Evolutionary conservation across 2,329 filamentous ascomycete genomes (phyloP), one percentile per base, ranked within the genome.

Genomic region (Aspergillus texensis): DNA sequence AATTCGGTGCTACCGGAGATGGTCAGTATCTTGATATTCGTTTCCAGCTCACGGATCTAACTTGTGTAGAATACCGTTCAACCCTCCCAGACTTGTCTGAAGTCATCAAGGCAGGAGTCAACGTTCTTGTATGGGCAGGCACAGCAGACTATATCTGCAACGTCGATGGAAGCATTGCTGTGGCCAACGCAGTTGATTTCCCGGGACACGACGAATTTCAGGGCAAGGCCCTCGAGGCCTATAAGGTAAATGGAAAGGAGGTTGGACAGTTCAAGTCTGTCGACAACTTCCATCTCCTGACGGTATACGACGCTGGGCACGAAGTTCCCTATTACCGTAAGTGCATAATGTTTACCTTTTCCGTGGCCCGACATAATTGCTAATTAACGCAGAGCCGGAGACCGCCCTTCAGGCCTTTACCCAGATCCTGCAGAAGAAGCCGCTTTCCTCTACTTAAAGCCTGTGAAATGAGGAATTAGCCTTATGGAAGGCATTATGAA

Each of bases 71-170:
- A 57, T 70, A 79, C 19, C 79, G 81, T 19, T 83, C 81, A 28
- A 82, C 83, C 68, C 72, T 85, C 16, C 67, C 75, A 2, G 75
- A 76, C 0, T 73, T 86, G 11, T 79, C 80, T 1, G 71, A 75
- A 1, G 79, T 86, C 3, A 79, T 85, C 21, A 74, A 81, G 65
- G 79, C 79, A 9, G 83, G 82, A 2, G 79, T 86, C 36, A 78
- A 77, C 26, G 81, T 84, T 1, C 68, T 86, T 2, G 74, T 86
- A 50, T 87, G 84, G 84, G 84, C 85, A 0, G 85, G 85, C 39
- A 85, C 87, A 60, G 81, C 85, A 57, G 85, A 88, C 67, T 87
- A 80, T 75, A 85, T 86, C 59, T 87, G 84, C 68, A 88, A 87
- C 73, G 87, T 84, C 82, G 75, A 83, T 34, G 85, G 85, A n/a